These are phyloP conservation scores for Dothiorella sarmentorum DNA, from an alignment of 2,329 filamentous ascomycete genomes.

Conservation along the genomic window DNA sequence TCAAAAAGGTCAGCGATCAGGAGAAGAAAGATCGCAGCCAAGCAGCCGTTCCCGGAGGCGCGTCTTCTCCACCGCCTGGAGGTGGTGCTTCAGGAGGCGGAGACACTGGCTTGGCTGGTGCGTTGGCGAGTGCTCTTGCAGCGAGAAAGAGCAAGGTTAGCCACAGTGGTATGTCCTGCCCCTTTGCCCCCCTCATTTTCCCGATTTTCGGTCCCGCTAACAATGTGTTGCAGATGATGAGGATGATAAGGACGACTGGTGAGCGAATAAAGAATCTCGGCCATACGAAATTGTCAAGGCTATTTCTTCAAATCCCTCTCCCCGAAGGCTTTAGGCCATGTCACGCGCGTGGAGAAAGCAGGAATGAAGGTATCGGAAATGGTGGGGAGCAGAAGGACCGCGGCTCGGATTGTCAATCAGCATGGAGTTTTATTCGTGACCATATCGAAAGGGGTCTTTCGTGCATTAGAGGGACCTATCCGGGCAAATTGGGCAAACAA, in stretches of 20 bases:
- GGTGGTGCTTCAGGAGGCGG: slow-evolving; percentile 34
- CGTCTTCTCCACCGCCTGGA: slow-evolving; percentile 44
- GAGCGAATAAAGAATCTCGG: not conserved
- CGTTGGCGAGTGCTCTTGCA: slow-evolving; percentile 76
- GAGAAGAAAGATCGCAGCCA: slow-evolving; percentile 70
- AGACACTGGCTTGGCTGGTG: slow-evolving; percentile 42
- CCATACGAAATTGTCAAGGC: not conserved
- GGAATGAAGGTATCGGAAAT: not conserved
- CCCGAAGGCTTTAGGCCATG: not conserved
- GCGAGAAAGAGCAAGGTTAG: slow-evolving; percentile 91
- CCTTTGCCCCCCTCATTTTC: not conserved
- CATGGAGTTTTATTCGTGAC: not conserved
- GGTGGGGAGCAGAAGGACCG: not conserved
- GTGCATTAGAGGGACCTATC: not conserved
- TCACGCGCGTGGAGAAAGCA: not conserved
- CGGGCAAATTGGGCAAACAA: not conserved
- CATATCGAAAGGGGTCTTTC: not conserved
- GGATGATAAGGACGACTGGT: slow-evolving; percentile 68
- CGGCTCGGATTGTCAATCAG: not conserved
- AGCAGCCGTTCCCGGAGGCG: slow-evolving; percentile 56
- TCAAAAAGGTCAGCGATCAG: slow-evolving; percentile 71
- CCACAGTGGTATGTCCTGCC: slow-evolving; percentile 69
- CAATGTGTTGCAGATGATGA: slow-evolving; percentile 62
- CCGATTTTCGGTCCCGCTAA: slow-evolving; percentile 25
- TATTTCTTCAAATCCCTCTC: not conserved